These are phyloP conservation scores for peach (Prunus persica) DNA, from an alignment of 306 rosid genomes.

Conservation along the genomic window Prunus_persica_NCBIv2 NC_034009.1:33738501-33739000, in stretches of 20 bases:
- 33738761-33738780: conserved; percentile 9
- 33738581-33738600: conserved; percentile 51
- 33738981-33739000: neutral
- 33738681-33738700: conserved; percentile 32
- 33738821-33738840: conserved; percentile 87
- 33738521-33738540: neutral
- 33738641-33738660: conserved; percentile 73
- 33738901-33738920: conserved; percentile 88
- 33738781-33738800: conserved; percentile 63
- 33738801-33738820: conserved; percentile 70
- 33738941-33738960: neutral
- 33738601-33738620: conserved; percentile 78
- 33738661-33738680: conserved; percentile 53
- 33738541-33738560: neutral
- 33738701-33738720: neutral
- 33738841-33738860: conserved; percentile 88
- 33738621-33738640: conserved; percentile 83
- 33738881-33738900: conserved; percentile 95
- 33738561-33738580: conserved; percentile 6
- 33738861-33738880: conserved; percentile 63
- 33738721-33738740: neutral
- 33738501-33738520: neutral
- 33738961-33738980: neutral
- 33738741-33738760: neutral
- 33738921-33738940: conserved; percentile 34